Evolutionary conservation across 2,329 filamentous ascomycete species (phyloP).

Genomic region (Teratosphaeria gauchensis): DNA sequence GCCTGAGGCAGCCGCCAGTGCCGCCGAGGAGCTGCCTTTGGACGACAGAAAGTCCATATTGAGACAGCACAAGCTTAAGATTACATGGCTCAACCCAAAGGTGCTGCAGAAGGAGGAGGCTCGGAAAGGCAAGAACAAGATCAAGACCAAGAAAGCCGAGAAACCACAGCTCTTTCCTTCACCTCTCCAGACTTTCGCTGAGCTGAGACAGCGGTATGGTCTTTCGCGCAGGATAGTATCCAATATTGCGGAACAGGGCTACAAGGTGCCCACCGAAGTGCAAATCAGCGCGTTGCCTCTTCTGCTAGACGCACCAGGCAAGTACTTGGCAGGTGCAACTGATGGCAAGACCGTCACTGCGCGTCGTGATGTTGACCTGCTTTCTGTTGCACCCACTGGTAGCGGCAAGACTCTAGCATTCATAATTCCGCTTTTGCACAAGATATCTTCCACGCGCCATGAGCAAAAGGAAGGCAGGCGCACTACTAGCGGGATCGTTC

Average conservation of each 20-base stretch:
- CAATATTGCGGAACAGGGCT: conserved; percentile 78
- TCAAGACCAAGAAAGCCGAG: conserved; percentile 23
- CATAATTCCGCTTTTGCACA: conserved; percentile 74
- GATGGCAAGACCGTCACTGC: neutral
- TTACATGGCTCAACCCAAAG: conserved; percentile 21
- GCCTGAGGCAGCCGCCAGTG: neutral
- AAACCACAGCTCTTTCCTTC: conserved; percentile 62
- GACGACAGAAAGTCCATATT: conserved; percentile 21
- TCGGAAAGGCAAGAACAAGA: conserved; percentile 30
- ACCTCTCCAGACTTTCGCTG: conserved; percentile 66
- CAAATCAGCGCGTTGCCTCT: conserved; percentile 80
- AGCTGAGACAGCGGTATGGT: conserved; percentile 61
- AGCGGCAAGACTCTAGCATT: conserved; percentile 96
- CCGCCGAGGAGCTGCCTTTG: neutral
- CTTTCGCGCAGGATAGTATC: conserved; percentile 63
- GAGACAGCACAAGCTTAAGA: conserved; percentile 27
- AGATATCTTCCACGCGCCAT: conserved; percentile 40
- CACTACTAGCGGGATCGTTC: conserved; percentile 31
- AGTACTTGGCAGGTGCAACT: conserved; percentile 29
- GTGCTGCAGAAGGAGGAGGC: conserved; percentile 32
- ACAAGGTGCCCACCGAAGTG: conserved; percentile 82
- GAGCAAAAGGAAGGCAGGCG: conserved; percentile 5
- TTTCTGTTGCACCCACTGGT: conserved; percentile 86
- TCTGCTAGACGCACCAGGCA: conserved; percentile 49
- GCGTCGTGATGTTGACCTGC: conserved; percentile 51